phyloP scores from a whole-genome alignment of 2,329 filamentous ascomycete genomes.

The Aureobasidium sp. region DNA sequence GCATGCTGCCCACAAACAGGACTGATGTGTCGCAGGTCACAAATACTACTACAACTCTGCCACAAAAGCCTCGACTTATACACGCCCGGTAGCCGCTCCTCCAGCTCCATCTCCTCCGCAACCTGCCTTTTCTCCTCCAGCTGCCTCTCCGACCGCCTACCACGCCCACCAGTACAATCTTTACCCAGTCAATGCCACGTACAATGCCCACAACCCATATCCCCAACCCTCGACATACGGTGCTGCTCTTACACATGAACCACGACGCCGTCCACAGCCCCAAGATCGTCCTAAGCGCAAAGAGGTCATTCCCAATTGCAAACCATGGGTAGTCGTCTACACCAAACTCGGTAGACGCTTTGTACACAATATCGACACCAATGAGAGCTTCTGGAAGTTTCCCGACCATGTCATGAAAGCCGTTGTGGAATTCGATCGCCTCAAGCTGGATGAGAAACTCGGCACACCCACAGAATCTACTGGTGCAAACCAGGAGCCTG shows the following conservation, averaged over 20 bases:
- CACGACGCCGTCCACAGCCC: slow-evolving; percentile 60
- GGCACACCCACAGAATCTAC: slow-evolving; percentile 33
- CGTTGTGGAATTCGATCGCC: slow-evolving; percentile 57
- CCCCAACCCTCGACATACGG: background rate
- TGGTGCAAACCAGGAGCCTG: slow-evolving; percentile 13
- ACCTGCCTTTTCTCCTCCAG: slow-evolving; percentile 6
- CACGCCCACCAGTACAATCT: background rate
- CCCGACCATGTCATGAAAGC: slow-evolving; percentile 78
- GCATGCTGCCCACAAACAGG: background rate
- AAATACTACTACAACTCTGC: slow-evolving; percentile 79
- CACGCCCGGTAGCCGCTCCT: slow-evolving; percentile 49
- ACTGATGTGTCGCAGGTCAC: slow-evolving; percentile 39
- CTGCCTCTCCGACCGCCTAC: background rate
- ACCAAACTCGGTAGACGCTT: slow-evolving; percentile 87
- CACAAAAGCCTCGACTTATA: slow-evolving; percentile 83
- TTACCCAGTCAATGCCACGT: background rate
- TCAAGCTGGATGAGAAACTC: slow-evolving; percentile 62
- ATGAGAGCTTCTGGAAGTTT: slow-evolving; percentile 91
- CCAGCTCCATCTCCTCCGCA: background rate
- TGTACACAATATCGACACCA: slow-evolving; percentile 78
- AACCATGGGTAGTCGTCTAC: slow-evolving; percentile 86
- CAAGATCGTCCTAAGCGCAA: slow-evolving; percentile 76
- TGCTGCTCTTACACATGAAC: slow-evolving; percentile 26
- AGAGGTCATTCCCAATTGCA: slow-evolving; percentile 68
- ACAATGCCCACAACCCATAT: background rate